Base-by-base conservation (phyloP, 306 rosid genomes). In the Vigna angularis region DNA sequence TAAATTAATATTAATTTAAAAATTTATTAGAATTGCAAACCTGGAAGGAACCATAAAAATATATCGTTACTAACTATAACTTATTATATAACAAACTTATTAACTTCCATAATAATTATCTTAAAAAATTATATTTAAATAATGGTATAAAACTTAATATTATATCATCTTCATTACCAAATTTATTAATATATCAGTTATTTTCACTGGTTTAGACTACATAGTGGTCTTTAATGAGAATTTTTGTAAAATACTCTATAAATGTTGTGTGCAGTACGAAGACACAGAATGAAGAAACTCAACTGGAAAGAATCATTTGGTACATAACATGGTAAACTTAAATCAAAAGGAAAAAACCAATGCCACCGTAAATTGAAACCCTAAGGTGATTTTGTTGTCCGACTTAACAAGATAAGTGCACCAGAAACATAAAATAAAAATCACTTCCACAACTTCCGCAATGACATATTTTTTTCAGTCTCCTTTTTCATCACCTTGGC, bases 401-500 rank as follows among this genome's bases (percentile, higher is more conserved):
- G 66, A 66, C 47, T 52, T 81, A 15, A 30, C 26, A 77, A 24
- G 81, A 75, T 22, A 85, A 52, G 51, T 24, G 68, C 49, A 58
- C 36, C 32, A 67, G 26, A 73, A 62, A 76, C 55, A 76, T 34
- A 14, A 83, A 83, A 61, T 55, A 65, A 83, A 68, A 61, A 62
- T 85, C 88, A 96, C 88, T 96, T 91, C 99, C 99, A 96, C 65
- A 96, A 86, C 94, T 96, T 96, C 74, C 98, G 92, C 83, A 96
- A 78, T 5, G 99, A 96, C 99, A 96, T 91, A 69, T 91, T 96
- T 83, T 93, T 96, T 87, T 93, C 96, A 0, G 91, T 91, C 73
- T 96, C 99, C 97, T 93, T 91, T 78, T 96, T 96, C 99, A 93
- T 96, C n/a, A 93, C 99, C 93, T 96, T 96, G 42, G 98, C 99